Percentiles rank a stretch among this genome's conserved stretches.
phyloP scores from a whole-genome alignment of 192 early-diverging fungal species.

The Pilobolus umbonatus region DNA sequence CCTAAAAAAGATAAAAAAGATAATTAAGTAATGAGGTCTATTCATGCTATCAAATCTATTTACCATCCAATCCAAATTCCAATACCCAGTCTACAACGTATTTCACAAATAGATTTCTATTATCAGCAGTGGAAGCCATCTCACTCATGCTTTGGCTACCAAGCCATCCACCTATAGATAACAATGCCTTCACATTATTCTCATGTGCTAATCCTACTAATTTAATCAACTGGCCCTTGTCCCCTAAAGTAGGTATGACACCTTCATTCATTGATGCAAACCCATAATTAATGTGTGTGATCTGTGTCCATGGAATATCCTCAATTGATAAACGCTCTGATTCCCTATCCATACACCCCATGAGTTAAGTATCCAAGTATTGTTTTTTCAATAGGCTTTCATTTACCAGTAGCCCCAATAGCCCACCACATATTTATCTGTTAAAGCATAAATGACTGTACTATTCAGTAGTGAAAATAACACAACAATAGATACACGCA shows the following conservation, averaged over 20 bases:
- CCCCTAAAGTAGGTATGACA: neutral
- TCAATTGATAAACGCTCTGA: neutral
- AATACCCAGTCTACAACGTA: neutral
- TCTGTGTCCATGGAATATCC: slow-evolving; percentile 5
- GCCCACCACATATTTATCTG: too few species aligned
- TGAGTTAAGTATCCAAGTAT: too few species aligned
- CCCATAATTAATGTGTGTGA: slow-evolving; percentile 5
- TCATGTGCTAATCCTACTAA: slow-evolving; percentile 3
- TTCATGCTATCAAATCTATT: neutral
- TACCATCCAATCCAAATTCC: slow-evolving; percentile 5
- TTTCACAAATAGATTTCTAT: neutral
- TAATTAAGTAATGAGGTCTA: neutral
- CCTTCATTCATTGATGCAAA: slow-evolving; percentile 2
- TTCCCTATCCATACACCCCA: too few species aligned
- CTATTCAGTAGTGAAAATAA: too few species aligned
- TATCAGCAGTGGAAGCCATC: slow-evolving; percentile 3
- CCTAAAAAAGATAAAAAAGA: neutral
- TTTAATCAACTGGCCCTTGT: neutral
- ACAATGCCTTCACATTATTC: slow-evolving; percentile 1
- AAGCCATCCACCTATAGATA: slow-evolving; percentile 6
- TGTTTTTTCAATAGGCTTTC: too few species aligned
- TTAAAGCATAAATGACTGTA: too few species aligned
- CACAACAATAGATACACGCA: too few species aligned
- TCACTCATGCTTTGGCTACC: slow-evolving; percentile 1
- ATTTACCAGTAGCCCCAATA: too few species aligned